Evolutionary conservation across 345 rosid species (phyloP).

Genomic region (Camelina sativa): DNA sequence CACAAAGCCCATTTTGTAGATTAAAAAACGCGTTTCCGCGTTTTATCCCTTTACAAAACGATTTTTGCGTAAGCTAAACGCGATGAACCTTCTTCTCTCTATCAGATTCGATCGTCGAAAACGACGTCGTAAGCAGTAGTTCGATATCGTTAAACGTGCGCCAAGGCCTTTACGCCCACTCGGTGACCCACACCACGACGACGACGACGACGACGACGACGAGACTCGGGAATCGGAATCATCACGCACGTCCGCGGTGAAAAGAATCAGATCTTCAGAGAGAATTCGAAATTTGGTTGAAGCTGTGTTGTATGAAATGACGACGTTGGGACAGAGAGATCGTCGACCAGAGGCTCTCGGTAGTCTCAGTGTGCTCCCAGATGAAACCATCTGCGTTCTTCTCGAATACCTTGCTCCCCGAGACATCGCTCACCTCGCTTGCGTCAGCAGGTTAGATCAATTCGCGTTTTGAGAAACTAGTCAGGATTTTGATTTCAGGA

Average conservation of each 20-base stretch:
- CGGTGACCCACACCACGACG: conserved; percentile 25
- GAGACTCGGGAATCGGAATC: conserved; percentile 10
- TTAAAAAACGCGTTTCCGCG: conserved; percentile 12
- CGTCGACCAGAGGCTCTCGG: conserved; percentile 80
- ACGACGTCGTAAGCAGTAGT: background rate
- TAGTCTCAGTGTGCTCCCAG: conserved; percentile 65
- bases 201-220: too few relatives aligned
- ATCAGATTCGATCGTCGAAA: conserved; percentile 10
- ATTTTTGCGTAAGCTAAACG: conserved; percentile 31
- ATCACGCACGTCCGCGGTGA: conserved; percentile 36
- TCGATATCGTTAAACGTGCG: conserved; percentile 12
- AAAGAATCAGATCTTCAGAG: conserved; percentile 14
- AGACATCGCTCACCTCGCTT: conserved; percentile 75
- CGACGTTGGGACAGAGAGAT: conserved; percentile 49
- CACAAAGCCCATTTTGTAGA: background rate
- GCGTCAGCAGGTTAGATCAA: conserved; percentile 82
- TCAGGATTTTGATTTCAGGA: background rate
- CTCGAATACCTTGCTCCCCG: conserved; percentile 68
- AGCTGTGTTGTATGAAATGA: conserved; percentile 33
- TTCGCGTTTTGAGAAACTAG: background rate
- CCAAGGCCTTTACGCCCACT: conserved; percentile 30
- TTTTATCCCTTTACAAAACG: conserved; percentile 1
- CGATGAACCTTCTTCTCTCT: background rate
- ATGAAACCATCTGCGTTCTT: conserved; percentile 68
- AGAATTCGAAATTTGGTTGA: background rate